These are phyloP conservation scores for Boletus semigastroideus DNA, from an alignment of 1,284 basidiomycete species.

Conservation along the genomic window DNA sequence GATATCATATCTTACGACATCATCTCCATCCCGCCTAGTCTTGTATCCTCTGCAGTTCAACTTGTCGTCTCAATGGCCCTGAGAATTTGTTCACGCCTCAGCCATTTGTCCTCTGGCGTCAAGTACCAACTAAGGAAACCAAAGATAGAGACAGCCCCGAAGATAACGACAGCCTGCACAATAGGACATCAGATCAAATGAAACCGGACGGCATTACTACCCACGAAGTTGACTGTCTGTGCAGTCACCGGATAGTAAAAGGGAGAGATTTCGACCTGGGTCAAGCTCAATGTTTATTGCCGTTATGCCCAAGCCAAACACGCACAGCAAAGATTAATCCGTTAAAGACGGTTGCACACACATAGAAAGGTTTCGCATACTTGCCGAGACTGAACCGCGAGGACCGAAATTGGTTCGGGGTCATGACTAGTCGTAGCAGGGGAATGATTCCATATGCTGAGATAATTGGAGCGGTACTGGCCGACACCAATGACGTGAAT, in stretches of 20 bases:
- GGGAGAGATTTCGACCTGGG: slow-evolving; percentile 75
- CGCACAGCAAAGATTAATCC: slow-evolving; percentile 68
- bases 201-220: slow-evolving; percentile 26
- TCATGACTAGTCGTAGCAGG: slow-evolving; percentile 68
- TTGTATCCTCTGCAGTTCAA: slow-evolving; percentile 5
- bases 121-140: slow-evolving; percentile 75
- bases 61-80: slow-evolving; percentile 45
- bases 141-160: slow-evolving; percentile 74
- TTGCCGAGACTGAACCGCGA: slow-evolving; percentile 71
- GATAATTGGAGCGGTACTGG: slow-evolving; percentile 77
- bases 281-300: not conserved
- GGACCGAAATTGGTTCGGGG: slow-evolving; percentile 68
- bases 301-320: slow-evolving; percentile 5
- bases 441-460: slow-evolving; percentile 81
- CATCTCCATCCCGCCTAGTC: not conserved
- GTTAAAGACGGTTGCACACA: slow-evolving; percentile 69
- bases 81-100: slow-evolving; percentile 59
- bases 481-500: slow-evolving; percentile 82
- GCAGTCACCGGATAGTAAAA: slow-evolving; percentile 79
- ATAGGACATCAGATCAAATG: slow-evolving; percentile 12
- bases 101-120: slow-evolving; percentile 74
- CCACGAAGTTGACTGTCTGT: slow-evolving; percentile 76
- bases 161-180: slow-evolving; percentile 69
- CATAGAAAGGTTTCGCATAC: slow-evolving; percentile 66
- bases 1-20: slow-evolving; percentile 8